These are phyloP conservation scores for Eucalyptus sp. DNA, from an alignment of 345 rosid genomes.

Conservation along the genomic window DNA sequence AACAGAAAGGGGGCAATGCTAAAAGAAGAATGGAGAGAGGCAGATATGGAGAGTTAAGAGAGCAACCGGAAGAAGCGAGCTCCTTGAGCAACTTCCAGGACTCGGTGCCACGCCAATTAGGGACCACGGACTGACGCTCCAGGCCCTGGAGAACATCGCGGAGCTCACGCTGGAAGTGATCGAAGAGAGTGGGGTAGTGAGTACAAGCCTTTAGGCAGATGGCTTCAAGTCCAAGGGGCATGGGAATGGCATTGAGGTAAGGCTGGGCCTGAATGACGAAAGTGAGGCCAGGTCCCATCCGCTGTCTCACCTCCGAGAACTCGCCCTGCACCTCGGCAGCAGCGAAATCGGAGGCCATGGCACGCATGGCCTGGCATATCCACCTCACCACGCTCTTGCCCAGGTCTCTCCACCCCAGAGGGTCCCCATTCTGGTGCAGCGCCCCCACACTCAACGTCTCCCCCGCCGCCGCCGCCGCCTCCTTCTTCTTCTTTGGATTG, in stretches of 20 bases:
- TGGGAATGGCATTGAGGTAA: conserved; percentile 70
- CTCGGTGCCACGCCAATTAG: conserved; percentile 56
- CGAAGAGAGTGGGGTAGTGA: conserved; percentile 85
- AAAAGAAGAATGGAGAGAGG: background rate
- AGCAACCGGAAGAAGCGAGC: conserved; percentile 76
- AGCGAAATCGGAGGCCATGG: conserved; percentile 76
- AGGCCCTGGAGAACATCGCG: conserved; percentile 67
- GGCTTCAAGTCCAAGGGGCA: conserved; percentile 77
- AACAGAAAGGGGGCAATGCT: background rate
- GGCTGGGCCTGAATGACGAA: conserved; percentile 89
- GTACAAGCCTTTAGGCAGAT: conserved; percentile 79
- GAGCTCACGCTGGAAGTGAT: conserved; percentile 91
- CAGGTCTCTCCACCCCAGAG: conserved; percentile 64
- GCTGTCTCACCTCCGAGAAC: conserved; percentile 59
- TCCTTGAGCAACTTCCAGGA: conserved; percentile 93
- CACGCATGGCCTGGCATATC: conserved; percentile 75
- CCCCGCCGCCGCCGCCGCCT: background rate
- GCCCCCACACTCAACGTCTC: background rate
- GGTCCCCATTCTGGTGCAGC: conserved; percentile 69
- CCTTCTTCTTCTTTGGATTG: background rate
- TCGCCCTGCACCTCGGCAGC: conserved; percentile 72
- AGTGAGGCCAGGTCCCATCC: conserved; percentile 76
- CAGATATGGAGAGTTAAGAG: background rate
- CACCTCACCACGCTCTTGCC: conserved; percentile 74
- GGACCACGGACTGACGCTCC: conserved; percentile 30